Percentiles rank a stretch among this genome's conserved stretches.
Evolutionary conservation across 352 stramenopile species (phyloP).

Genomic region (Phytophthora sp.): DNA sequence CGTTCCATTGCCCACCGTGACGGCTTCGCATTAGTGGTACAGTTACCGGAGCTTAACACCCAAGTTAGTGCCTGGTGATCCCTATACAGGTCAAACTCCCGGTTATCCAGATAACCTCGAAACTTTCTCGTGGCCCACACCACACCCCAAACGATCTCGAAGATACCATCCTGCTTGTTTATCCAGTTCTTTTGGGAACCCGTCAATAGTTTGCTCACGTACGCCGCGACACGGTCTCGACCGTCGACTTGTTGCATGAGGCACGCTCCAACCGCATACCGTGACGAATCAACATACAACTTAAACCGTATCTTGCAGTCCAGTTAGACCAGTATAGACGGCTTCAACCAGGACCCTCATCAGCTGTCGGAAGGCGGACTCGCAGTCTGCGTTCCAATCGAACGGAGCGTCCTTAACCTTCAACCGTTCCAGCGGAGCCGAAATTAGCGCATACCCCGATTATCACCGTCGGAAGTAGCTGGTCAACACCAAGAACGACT

Average conservation of each 20-base stretch:
- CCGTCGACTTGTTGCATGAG: conserved; percentile 5
- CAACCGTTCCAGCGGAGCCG: conserved; percentile 18
- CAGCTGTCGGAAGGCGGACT: conserved; percentile 4
- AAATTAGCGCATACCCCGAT: conserved; percentile 3
- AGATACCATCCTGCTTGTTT: neutral
- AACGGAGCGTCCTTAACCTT: conserved; percentile 9
- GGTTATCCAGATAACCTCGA: conserved; percentile 2
- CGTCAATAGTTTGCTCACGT: conserved; percentile 2
- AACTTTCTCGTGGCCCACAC: conserved; percentile 12
- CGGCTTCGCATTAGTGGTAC: conserved; percentile 5
- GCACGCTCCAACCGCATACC: neutral
- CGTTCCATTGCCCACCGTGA: conserved; percentile 10
- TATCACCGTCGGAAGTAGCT: conserved; percentile 11
- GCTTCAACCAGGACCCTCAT: conserved; percentile 1
- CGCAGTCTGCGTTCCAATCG: conserved; percentile 4
- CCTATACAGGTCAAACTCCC: conserved; percentile 10
- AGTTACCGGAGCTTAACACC: too few relatives aligned
- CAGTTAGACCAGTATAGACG: conserved; percentile 3
- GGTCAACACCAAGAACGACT: too few relatives aligned
- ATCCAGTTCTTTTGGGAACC: conserved; percentile 13
- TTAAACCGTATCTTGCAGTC: conserved; percentile 1
- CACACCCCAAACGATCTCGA: conserved; percentile 7
- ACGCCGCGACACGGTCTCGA: conserved; percentile 1
- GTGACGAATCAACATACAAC: conserved; percentile 7
- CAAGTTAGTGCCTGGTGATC: conserved; percentile 7